These are phyloP conservation scores for Saprolegnia parasitica DNA, from an alignment of 352 stramenopile genomes.

Conservation along the genomic window DNA sequence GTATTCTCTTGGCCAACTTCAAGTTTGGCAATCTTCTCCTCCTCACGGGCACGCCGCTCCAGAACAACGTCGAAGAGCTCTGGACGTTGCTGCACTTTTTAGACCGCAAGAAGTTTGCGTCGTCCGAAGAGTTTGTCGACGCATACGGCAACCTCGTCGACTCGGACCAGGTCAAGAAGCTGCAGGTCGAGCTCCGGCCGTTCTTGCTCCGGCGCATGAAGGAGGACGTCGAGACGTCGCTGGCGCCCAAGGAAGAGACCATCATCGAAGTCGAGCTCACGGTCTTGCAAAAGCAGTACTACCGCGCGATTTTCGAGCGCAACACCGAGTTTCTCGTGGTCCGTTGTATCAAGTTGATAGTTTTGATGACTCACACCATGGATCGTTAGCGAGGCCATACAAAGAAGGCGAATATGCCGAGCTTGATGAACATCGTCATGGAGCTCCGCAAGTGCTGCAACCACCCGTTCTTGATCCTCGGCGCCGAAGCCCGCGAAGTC, in stretches of 20 bases:
- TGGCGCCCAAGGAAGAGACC: slow-evolving; percentile 85
- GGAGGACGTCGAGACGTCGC: slow-evolving; percentile 85
- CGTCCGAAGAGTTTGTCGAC: slow-evolving; percentile 90
- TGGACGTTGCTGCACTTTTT: slow-evolving; percentile 99
- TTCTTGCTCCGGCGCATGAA: slow-evolving; percentile 86
- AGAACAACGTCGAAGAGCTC: slow-evolving; percentile 90
- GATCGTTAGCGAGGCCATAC: slow-evolving; percentile 39
- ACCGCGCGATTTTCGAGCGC: slow-evolving; percentile 89
- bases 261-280: slow-evolving; percentile 90
- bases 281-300: slow-evolving; percentile 88
- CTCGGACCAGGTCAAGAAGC: slow-evolving; percentile 78
- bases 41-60: slow-evolving; percentile 86
- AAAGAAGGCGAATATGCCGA: slow-evolving; percentile 68
- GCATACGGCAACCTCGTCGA: slow-evolving; percentile 93
- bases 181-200: slow-evolving; percentile 81
- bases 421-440: slow-evolving; percentile 91
- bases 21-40: slow-evolving; percentile 82
- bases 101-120: slow-evolving; percentile 90
- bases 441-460: slow-evolving; percentile 94
- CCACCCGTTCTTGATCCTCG: slow-evolving; percentile 90
- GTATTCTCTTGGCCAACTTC: slow-evolving; percentile 72
- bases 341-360: slow-evolving; percentile 1
- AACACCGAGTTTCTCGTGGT: slow-evolving; percentile 89
- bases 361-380: neutral
- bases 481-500: slow-evolving; percentile 78